Base-by-base conservation (phyloP, 345 rosid species). In the Salix exigua region DNA sequence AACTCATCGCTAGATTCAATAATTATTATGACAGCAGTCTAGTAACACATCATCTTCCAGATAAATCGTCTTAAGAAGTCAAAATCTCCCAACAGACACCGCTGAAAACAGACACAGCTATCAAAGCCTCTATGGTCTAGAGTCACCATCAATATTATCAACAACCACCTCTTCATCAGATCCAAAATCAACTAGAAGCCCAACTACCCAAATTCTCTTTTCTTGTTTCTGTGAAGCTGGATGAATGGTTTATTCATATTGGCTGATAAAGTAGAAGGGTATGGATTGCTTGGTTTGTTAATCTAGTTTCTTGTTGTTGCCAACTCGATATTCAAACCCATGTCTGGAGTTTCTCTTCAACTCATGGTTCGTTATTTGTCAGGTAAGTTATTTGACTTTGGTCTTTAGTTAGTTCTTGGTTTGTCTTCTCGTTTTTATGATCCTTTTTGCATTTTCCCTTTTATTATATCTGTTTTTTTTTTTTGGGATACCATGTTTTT, bases 311-410 rank as follows among this genome's bases (percentile, higher is more conserved):
- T 40, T 31, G 68, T 19, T 37, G 42, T 21, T 65, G 74, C 51
- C 9, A 51, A 73, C n/a, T 30, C 65, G 18, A 46, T 13, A 30
- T 11, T 78, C 51, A 70, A 60, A 79, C 84, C 81, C 89, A 86
- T 91, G 89, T 82, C 89, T 68, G 81, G 85, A 76, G 79, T 64
- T 88, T 74, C 76, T 17, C 77, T 72, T 78, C 76, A 75, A 35
- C 60, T 76, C 75, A 73, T 80, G 82, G 68, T 73, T 83, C 86
- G 87, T 71, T 81, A 71, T 42, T 69, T 84, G 63, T 80, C 92
- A 63, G 94, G 96, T 91, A 67, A 79, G 79, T 58, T 81, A 66
- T 71, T 67, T 73, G 33, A 25, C 48, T 82, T 71, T 67, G 63
- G 38, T 33, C 33, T 40, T 9, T 6, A 37, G 16, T 48, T 60